Percentiles rank a stretch among this genome's conserved stretches.
Conservation (phyloP, 495 filamentous ascomycete species). For the Aspergillus sclerotioniger region DNA sequence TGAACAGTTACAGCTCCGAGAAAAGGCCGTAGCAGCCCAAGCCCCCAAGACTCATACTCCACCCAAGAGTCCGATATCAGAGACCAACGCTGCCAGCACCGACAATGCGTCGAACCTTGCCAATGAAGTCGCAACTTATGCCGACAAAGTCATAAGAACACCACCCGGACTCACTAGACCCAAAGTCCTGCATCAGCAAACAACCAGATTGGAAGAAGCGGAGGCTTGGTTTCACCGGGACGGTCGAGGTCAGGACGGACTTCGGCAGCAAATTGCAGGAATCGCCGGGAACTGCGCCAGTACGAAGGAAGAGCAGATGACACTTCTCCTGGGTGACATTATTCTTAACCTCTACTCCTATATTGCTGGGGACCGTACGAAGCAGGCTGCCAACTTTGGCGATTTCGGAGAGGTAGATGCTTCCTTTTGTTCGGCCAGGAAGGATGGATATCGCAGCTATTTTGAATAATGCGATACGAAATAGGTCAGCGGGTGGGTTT, state of each 20-base stretch:
- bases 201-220: slow-evolving; percentile 20
- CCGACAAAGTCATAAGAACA: slow-evolving; percentile 8
- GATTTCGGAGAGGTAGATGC: not conserved
- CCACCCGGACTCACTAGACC: slow-evolving; percentile 21
- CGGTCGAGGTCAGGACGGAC: slow-evolving; percentile 15
- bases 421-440: not conserved
- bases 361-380: not conserved
- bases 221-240: slow-evolving; percentile 30
- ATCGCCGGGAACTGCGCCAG: slow-evolving; percentile 17
- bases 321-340: not conserved
- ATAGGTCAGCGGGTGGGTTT: no score
- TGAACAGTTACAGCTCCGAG: not conserved
- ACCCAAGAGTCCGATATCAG: not conserved
- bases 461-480: not conserved
- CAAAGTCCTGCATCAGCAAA: not conserved
- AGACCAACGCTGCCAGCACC: not conserved
- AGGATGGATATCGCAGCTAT: not conserved
- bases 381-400: not conserved
- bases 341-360: not conserved
- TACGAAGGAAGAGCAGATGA: not conserved
- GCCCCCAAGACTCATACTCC: not conserved
- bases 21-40: not conserved
- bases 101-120: not conserved
- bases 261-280: slow-evolving; percentile 20
- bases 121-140: not conserved